Base-by-base conservation (phyloP, 78 protist species). In the Acrasis kona region DNA sequence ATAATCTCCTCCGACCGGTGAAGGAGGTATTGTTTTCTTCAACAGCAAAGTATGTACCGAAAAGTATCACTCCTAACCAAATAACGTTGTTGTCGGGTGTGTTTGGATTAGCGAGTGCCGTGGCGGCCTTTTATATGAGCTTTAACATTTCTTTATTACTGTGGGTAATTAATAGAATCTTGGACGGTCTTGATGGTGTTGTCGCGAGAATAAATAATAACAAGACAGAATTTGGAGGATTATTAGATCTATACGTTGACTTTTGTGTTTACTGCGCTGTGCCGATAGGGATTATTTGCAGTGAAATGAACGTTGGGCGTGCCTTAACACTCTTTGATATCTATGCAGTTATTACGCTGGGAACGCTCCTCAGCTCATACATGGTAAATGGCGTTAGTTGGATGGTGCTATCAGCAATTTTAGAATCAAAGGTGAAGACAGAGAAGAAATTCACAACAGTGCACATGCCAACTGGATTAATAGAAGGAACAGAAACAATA, bases 181-280 rank as follows among this genome's bases (percentile, higher is more conserved):
- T 72, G 78, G 91, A 5, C 19, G 61, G 61, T n/a, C 19, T 50
- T n/a, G 61, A 50, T 19, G 61, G 61, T n/a, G 61, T 50, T n/a
- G 61, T 50, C 19, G 61, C 61, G 19, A 50, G 61, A 50, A 50
- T 50, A 50, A 19, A 50, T 50, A 50, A 50, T n/a, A 50, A 50
- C 19, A 19, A 50, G 19, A 50, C 61, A 50, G 19, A 50, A 50
- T 50, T n/a, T 50, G 61, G 61, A 50, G 61, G 61, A 50, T 19
- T 50, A 50, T 19, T 50, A 19, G 61, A 50, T 50, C 19, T 50
- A 19, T 50, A 50, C 61, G 19, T 50, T n/a, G 61, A 50, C 19
- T 50, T 50, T 50, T n/a, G 19, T 50, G 61, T 50, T 19, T 50
- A 50, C 19, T 19, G 61, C 19, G 19, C n/a, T 50, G 61, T 50